phyloP scores from a whole-genome alignment of 2,329 filamentous ascomycete species.

The Hysterium pulicare region DNA sequence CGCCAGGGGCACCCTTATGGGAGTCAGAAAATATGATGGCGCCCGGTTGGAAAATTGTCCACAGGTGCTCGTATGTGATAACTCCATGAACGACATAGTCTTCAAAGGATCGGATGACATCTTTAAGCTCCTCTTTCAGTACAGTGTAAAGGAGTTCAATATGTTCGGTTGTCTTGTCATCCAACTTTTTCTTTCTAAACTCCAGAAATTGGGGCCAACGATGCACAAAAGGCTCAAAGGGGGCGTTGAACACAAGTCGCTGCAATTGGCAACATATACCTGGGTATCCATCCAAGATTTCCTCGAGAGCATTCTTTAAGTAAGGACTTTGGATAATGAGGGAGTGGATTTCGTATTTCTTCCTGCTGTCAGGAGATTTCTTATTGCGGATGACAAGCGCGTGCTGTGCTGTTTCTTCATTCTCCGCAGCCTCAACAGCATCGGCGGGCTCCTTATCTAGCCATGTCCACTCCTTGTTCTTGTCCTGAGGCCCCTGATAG shows the following conservation, averaged over 20 bases:
- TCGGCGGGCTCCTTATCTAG: slow-evolving; percentile 22
- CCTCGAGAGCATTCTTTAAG: slow-evolving; percentile 55
- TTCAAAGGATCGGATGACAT: slow-evolving; percentile 35
- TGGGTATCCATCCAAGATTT: slow-evolving; percentile 56
- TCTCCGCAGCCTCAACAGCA: slow-evolving; percentile 47
- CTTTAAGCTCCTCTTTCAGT: slow-evolving; percentile 36
- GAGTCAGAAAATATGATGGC: slow-evolving; percentile 19
- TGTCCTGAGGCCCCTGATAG: slow-evolving; percentile 22
- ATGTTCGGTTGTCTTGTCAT: slow-evolving; percentile 29
- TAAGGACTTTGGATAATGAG: slow-evolving; percentile 63
- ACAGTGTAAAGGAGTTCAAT: slow-evolving; percentile 35
- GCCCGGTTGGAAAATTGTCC: slow-evolving; percentile 42
- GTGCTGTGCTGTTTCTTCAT: slow-evolving; percentile 58
- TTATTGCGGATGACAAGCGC: slow-evolving; percentile 52
- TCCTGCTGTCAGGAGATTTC: slow-evolving; percentile 46
- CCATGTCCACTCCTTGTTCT: slow-evolving; percentile 25
- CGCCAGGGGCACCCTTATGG: slow-evolving; percentile 19
- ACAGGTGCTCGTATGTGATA: slow-evolving; percentile 39
- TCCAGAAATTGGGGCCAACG: slow-evolving; percentile 50
- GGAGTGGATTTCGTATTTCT: slow-evolving; percentile 59
- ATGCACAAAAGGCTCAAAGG: slow-evolving; percentile 64
- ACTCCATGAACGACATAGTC: slow-evolving; percentile 36
- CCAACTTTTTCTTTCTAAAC: slow-evolving; percentile 13
- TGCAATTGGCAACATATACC: slow-evolving; percentile 59
- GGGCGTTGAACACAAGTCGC: slow-evolving; percentile 58